Base-by-base conservation (phyloP, 805 yeast genomes). In the Myxozyma nipponensis region DNA sequence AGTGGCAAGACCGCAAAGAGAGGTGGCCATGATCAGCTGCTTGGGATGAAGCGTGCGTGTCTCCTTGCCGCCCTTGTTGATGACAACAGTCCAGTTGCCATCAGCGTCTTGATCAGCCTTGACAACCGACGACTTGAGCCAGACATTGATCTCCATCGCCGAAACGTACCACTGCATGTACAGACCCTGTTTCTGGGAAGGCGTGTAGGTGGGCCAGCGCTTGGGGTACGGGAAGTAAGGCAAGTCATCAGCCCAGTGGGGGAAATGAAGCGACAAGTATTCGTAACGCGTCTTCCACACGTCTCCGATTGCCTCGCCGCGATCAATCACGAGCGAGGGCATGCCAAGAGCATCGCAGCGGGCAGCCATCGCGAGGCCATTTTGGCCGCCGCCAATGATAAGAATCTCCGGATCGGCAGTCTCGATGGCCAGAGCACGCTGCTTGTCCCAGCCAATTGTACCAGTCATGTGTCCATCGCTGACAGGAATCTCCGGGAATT, bases 1-100 rank as follows among this genome's bases (percentile, higher is more conserved):
- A 3, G 24, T 38, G 24, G 41, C 25, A 10, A 21, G 17, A 38
- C 41, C 41, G 17, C 41, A 19, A 9, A 38, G 26, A 25, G 26
- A 19, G 13, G 41, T 38, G 41, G 41, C 42, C 42, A 39, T 39
- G 37, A 39, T 25, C 4, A 38, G 17, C 15, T 38, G 41, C 41
- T 38, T 38, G 41, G 26, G 26, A 25, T 23, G 24, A 7, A 38
- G 26, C n/a, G n/a, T n/a, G 7, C 26, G 7, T 13, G 41, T 10
- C 26, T 19, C 26, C 24, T 19, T 38, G 26, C 41, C 41, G 6
- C 15, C 41, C 26, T 38, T 38, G 41, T 17, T 38, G 26, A 38
- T 38, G 17, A 36, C 17, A 18, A 6, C 7, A 36, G 21, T n/a
- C n/a, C n/a, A n/a, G n/a, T n/a, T n/a, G n/a, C n/a, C 39, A 3